Base-by-base conservation (phyloP, 805 yeast genomes). In the Metschnikowia picachoensis region DNA sequence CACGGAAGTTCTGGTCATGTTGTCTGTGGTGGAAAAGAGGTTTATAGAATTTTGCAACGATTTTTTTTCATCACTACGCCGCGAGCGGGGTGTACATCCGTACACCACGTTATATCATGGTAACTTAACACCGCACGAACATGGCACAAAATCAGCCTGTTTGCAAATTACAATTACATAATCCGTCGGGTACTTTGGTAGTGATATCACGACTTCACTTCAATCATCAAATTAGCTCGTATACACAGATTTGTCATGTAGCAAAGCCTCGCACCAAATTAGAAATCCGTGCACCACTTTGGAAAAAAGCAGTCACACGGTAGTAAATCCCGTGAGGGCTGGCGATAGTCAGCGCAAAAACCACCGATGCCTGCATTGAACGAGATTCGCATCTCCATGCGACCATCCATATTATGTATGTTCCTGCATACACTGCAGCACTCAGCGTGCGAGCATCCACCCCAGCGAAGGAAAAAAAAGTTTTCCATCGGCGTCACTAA, bases 1-100 rank as follows among this genome's bases (percentile, higher is more conserved):
- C 50, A 63, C 67, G 41, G 67, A 63, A 52, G 66, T 59, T 64
- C 68, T 64, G 48, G 67, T 63, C 67, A 63, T 61, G 30, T 44
- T 44, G 48, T 44, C 35, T 39, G 43, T 40, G 15, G 33, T 20
- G 16, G 29, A 39, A 30, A 36, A 35, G 14, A 36, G 37, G 29
- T 28, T 28, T 37, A 30, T 35, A 44, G n/a, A 28, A 20, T 15
- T 27, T 14, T 37, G 12, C 16, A 8, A 12, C 25, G 11, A 8
- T 29, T 49, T 49, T 49, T 46, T 47, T 47, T 47, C 35, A 30
- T 16, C 14, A 15, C n/a, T 15, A 11, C 32, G 25, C 31, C 36
- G 44, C 40, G 43, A 14, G 44, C 39, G n/a, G 31, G 28, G 31
- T 5, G 11, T 5, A 45, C 36, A 48, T 44, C 52, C 47, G 52